Base-by-base conservation (phyloP, 345 rosid genomes). In the Punica granatum region DNA sequence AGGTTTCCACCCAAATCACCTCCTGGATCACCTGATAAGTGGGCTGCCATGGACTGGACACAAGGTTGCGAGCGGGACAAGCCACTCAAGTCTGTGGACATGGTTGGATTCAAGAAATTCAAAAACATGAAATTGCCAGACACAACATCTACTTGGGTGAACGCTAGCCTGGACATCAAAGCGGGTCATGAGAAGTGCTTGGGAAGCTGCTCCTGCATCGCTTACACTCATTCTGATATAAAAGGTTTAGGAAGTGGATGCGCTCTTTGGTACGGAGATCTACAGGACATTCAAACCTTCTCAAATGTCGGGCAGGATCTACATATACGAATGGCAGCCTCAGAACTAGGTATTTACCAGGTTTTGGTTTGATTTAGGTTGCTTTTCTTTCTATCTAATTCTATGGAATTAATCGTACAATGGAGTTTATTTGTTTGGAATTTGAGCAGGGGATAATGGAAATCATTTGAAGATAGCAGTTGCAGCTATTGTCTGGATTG, bases 131-230 rank as follows among this genome's bases (percentile, higher is more conserved):
- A 75, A 58, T 36, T 76, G 43, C 79, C 77, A 1, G 82, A 76
- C 53, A 49, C 74, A 3, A 33, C 63, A 25, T 65, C 35, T 43
- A 60, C 74, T 46, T 44, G 72, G 83, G 69, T 77, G 63, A 72
- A 80, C 41, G 54, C 35, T 28, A 79, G 60, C 46, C 66, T 77
- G 73, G 58, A 68, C 41, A 72, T 82, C 36, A 63, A 70, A 63
- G 74, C 74, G 35, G 79, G 83, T 58, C 63, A 60, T 62, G 78
- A 63, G 2, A 63, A 32, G 62, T 82, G 83, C 75, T 67, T 68
- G 72, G 53, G 26, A 21, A 79, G 77, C 66, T 77, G 78, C 61
- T 77, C 83, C 60, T 82, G 86, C 59, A 46, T 26, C 42, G 86
- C 82, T 14, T 76, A 79, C 54, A 68, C 80, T 1, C 63, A 69